Conservation (phyloP, 2,329 filamentous ascomycete genomes). For the Piedraia hortae region DNA sequence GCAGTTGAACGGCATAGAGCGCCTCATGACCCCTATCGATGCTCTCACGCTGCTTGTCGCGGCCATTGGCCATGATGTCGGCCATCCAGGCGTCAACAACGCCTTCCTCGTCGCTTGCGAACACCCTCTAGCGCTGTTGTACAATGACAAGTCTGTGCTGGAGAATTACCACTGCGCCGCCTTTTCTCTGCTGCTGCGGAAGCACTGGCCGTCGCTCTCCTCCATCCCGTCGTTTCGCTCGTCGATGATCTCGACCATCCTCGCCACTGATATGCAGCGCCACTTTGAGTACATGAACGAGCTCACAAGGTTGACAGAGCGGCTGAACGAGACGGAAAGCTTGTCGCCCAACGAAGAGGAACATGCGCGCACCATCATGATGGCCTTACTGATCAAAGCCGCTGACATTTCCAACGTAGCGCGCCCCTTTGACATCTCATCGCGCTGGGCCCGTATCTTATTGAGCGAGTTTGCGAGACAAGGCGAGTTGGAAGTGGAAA, state of each 20-base stretch:
- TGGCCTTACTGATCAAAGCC: constrained; percentile 84
- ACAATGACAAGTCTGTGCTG: constrained; percentile 87
- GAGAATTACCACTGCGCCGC: constrained; percentile 96
- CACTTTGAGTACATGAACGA: constrained; percentile 94
- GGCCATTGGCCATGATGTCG: constrained; percentile 93
- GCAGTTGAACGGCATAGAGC: constrained; percentile 32
- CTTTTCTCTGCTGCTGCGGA: constrained; percentile 79
- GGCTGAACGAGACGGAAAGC: constrained; percentile 37
- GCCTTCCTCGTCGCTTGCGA: constrained; percentile 82
- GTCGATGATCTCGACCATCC: constrained; percentile 88
- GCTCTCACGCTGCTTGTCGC: constrained; percentile 71
- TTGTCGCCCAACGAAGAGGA: constrained; percentile 56
- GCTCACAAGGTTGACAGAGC: constrained; percentile 53
- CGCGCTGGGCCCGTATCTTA: constrained; percentile 78
- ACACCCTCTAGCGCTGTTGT: constrained; percentile 74
- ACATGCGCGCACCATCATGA: constrained; percentile 54
- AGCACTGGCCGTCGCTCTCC: constrained; percentile 71
- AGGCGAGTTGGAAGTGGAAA: constrained; percentile 66
- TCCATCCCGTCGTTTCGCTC: constrained; percentile 54
- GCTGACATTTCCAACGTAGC: constrained; percentile 97
- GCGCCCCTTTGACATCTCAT: constrained; percentile 53
- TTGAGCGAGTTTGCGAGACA: constrained; percentile 88
- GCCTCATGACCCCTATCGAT: constrained; percentile 61
- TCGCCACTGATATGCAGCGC: constrained; percentile 90
- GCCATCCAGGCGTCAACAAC: constrained; percentile 94